Base-by-base conservation (phyloP, 2,329 filamentous ascomycete species). In the Clonostachys chloroleuca region DNA sequence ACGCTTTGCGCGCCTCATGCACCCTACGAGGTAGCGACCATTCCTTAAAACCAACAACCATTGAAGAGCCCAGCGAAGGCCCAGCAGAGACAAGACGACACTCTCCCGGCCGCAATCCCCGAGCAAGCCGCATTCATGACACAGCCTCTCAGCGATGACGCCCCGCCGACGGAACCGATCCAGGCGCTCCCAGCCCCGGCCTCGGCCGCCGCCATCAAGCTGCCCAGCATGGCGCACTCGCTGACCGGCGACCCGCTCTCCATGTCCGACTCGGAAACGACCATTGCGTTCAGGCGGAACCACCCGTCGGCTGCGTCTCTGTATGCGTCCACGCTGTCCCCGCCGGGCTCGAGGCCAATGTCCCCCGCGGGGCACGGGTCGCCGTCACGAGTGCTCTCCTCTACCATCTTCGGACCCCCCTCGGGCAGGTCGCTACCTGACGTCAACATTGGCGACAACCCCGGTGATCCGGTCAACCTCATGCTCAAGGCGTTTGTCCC, bases 401-500 rank as follows among this genome's bases (percentile, higher is more conserved):
- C 79, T 37, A 84, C 84, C 20, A 72, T 86, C 36, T 81, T 82
- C 52, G 75, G 74, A 34, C 67, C 68, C 34, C 65, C 68, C 13
- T 60, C 66, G 12, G 69, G 67, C 44, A 70, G 71, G 47, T 70
- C 69, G 10, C 64, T 78, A 4, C 61, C 73, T 3, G 72, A 74
- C 36, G 24, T 30, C 24, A 65, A 60, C 37, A 64, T 64, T 2
- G 69, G 66, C 12, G 71, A 74, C 40, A 70, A 65, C 48, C 74
- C 75, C 2, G 69, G 72, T 12, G 79, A 84, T 49, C 80, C 81
- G 34, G 64, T 82, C 18, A 78, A 76, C 53, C 71, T 96, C 44
- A 85, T 97, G 40, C 74, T 95, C 46, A 85, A 86, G 49, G 86
- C 91, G 3, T 96, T 96, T 62, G 89, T 92, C 13, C 95, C 94